A percentile compares a stretch with the other conserved stretches of the same genome.
Evolutionary conservation across 2,329 filamentous ascomycete species (phyloP).

Genomic region (Gaeumannomyces tritici): DNA sequence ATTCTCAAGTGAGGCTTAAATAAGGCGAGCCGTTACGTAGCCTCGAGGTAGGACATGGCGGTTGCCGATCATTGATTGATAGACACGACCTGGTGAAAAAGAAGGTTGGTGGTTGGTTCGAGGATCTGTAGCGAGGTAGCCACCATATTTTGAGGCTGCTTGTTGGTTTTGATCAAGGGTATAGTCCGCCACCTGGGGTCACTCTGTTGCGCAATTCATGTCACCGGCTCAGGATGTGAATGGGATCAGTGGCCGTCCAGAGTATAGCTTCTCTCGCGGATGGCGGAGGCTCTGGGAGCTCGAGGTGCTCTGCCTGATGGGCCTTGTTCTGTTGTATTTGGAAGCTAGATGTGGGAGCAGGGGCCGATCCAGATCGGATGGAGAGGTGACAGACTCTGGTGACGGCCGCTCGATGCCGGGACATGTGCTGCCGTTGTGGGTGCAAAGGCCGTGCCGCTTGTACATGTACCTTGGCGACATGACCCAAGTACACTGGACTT

Average conservation of each 20-base stretch:
- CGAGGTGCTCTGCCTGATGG: background rate
- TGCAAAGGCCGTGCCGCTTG: background rate
- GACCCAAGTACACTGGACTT: background rate
- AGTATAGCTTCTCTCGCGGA: background rate
- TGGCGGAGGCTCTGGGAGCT: too few species aligned
- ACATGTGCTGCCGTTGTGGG: background rate
- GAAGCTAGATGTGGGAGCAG: background rate
- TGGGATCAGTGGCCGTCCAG: too few species aligned
- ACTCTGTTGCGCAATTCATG: background rate
- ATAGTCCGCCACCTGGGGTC: too few species aligned
- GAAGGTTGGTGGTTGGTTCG: background rate
- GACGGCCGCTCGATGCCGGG: background rate
- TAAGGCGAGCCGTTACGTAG: background rate
- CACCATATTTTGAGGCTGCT: background rate
- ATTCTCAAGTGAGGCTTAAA: background rate
- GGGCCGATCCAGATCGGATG: too few species aligned
- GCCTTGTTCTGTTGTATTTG: background rate
- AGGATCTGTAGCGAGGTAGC: background rate
- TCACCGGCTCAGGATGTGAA: background rate
- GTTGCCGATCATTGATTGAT: background rate
- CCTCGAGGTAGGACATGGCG: background rate
- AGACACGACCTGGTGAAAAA: background rate
- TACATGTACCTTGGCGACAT: background rate
- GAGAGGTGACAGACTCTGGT: background rate
- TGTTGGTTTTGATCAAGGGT: background rate